Base-by-base conservation (phyloP, 2,329 filamentous ascomycete species). In the Colletotrichum salicis region DNA sequence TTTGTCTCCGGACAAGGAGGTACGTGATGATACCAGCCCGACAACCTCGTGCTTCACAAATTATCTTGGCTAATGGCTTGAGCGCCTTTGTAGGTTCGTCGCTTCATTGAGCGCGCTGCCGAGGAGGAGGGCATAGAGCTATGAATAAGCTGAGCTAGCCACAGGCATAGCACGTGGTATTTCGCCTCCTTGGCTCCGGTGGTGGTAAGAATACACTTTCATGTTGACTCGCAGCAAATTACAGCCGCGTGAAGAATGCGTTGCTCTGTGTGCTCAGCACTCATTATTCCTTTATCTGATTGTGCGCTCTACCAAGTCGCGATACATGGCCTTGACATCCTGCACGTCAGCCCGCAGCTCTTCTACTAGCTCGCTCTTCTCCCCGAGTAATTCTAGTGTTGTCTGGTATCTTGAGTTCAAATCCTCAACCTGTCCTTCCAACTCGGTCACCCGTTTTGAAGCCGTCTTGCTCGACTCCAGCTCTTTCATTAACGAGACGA, bases 271-370 rank as follows among this genome's bases (percentile, higher is more conserved):
- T 22, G 27, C 19, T 65, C 19, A 27, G 61, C 15, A 33, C 37
- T 27, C 13, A 15, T 22, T 19, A 55, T 31, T 22, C 37, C 59
- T 51, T 56, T 81, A 93, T 82, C 90, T 92, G 79, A 95, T 90
- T 70, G 94, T 96, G 79, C 92, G 90, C 83, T 97, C 94, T 60
- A 97, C 93, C 80, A 99, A 83, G 79, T 98, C 96, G 75, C 94
- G 90, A 84, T 98, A 98, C 88, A 99, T 97, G 78, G 92, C 92
- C 86, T 99, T 99, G 80, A 99, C 87, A 85, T 99, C 96, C 75
- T 91, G 87, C 64, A 99, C 93, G 85, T 98, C 96, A 13, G 93
- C 92, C 81, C 88, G 91, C 75, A 99, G 85, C 86, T 99, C 96
- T 79, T 97, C 95, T 2, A 97, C 95, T 78, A 93, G 85, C 86